A percentile compares a stretch with the other conserved stretches of the same genome.
phyloP scores from a whole-genome alignment of 768 basidiomycete species.

The Hemileccinum impolitum region DNA sequence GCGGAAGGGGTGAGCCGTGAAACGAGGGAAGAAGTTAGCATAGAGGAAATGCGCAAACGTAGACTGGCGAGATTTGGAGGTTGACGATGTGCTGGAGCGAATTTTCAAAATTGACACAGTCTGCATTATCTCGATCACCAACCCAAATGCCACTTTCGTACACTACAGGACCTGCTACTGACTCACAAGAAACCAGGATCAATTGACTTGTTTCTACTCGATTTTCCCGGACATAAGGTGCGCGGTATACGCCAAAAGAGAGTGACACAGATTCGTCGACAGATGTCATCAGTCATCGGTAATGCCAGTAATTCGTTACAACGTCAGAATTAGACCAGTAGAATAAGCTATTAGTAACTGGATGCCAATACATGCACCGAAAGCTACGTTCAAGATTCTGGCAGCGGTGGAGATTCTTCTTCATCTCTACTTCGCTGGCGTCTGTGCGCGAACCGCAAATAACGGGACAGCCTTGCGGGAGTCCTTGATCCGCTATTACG shows the following conservation, averaged over 20 bases:
- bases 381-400: constrained; percentile 9
- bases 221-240: too few relatives aligned
- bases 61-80: constrained; percentile 63
- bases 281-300: too few relatives aligned
- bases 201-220: too few relatives aligned
- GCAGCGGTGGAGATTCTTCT: constrained; percentile 21
- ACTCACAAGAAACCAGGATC: neutral
- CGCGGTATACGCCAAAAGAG: too few relatives aligned
- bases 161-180: neutral
- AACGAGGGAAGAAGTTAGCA: constrained; percentile 37
- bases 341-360: neutral
- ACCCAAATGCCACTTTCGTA: neutral
- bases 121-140: neutral
- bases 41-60: constrained; percentile 67
- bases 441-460: constrained; percentile 50
- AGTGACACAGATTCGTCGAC: too few relatives aligned
- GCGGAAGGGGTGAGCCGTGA: constrained; percentile 8
- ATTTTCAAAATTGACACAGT: too few relatives aligned
- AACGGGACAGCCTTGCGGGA: constrained; percentile 48
- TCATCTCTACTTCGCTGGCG: constrained; percentile 42
- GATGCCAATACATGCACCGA: neutral
- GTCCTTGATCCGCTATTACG: constrained; percentile 16
- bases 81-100: constrained; percentile 18
- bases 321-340: neutral
- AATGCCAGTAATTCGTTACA: too few relatives aligned